These are phyloP conservation scores for Glycine latifolia DNA, from an alignment of 306 rosid species.

Conservation along the genomic window DNA sequence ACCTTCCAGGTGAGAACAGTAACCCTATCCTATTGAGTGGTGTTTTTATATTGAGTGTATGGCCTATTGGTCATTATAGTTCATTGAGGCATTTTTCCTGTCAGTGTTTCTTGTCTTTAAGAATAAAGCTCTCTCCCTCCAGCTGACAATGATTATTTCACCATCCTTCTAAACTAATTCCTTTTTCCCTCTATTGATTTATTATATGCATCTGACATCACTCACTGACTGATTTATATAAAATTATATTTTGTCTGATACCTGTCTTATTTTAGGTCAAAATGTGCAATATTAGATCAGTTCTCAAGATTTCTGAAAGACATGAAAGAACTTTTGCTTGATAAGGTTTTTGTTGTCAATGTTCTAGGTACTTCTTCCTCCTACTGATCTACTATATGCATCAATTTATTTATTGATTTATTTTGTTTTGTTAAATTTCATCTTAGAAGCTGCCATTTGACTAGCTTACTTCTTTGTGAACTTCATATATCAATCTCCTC, in stretches of 20 bases:
- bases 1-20: slow-evolving; percentile 61
- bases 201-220: slow-evolving; percentile 9
- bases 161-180: slow-evolving; percentile 17
- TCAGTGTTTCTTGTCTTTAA: slow-evolving; percentile 24
- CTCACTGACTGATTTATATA: slow-evolving; percentile 20
- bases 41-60: slow-evolving; percentile 37
- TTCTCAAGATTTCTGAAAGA: slow-evolving; percentile 67
- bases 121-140: slow-evolving; percentile 35
- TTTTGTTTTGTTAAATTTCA: slow-evolving; percentile 27
- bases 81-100: slow-evolving; percentile 10
- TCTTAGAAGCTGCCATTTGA: slow-evolving; percentile 31
- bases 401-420: slow-evolving; percentile 32
- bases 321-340: slow-evolving; percentile 73
- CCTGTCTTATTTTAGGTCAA: slow-evolving; percentile 53
- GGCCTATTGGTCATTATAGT: slow-evolving; percentile 11
- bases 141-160: slow-evolving; percentile 17
- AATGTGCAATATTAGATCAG: slow-evolving; percentile 40
- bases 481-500: slow-evolving; percentile 2
- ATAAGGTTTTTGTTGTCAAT: slow-evolving; percentile 75
- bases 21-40: slow-evolving; percentile 32
- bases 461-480: slow-evolving; percentile 27
- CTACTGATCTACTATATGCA: slow-evolving; percentile 28
- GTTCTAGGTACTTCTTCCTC: slow-evolving; percentile 73
- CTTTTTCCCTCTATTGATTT: not conserved
- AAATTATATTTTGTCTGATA: slow-evolving; percentile 2